Base-by-base conservation (phyloP, 2,329 filamentous ascomycete species). In the Penicillium sp. region DNA sequence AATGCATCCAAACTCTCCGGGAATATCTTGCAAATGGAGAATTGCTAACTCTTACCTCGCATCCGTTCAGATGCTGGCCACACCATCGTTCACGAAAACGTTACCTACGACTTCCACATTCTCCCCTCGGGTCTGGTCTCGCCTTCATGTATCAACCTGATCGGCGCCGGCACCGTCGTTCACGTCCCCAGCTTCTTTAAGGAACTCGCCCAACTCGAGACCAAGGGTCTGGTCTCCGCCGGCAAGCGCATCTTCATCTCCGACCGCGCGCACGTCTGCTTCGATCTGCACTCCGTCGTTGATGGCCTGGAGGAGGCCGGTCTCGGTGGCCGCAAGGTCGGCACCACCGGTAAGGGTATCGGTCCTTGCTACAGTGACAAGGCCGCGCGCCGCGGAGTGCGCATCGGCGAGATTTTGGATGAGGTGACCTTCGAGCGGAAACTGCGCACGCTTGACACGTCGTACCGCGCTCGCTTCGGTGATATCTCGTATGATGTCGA, bases 291-390 rank as follows among this genome's bases (percentile, higher is more conserved):
- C 63, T 71, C 69, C 18, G 71, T 75, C 42, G 73, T 77, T 9
- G 76, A 79, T 52, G 75, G 75, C 27, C 64, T 78, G 33, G 72
- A 75, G 55, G 76, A 79, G 62, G 72, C 74, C 41, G 69, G 64
- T 48, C 65, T 75, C 32, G 75, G 73, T 51, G 73, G 70, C 27
- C 71, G 73, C 56, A 76, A 78, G 65, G 75, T 79, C 33, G 77
- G 77, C 27, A 79, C 77, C 10, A 79, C 77, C 3, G 73, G 75
- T 26, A 78, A 79, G 62, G 77, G 77, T 36, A 78, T 79, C 53
- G 77, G 81, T 37, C 84, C 84, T 63, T 82, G 81, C 56, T 86
- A 86, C 72, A 83, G 80, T 64, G 82, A 81, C 62, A 86, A 86
- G 72, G 83, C 83, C 56, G 78, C 82, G 5, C 75, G 84, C 51